Evolutionary conservation across 495 filamentous ascomycete species (phyloP).

Genomic region (Penicillium samsonianum): DNA sequence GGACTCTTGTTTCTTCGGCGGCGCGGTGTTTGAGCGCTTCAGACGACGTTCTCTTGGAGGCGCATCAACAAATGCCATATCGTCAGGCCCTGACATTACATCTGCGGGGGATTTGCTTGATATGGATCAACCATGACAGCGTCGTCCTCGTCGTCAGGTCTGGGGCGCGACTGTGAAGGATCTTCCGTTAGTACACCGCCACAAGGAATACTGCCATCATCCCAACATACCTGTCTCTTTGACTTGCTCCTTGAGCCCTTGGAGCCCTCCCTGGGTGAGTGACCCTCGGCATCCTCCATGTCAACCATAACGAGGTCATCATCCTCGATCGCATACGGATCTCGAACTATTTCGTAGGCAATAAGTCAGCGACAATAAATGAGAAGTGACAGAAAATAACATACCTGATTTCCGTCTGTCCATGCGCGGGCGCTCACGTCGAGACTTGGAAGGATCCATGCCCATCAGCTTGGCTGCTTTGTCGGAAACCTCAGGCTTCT

Average conservation of each 20-base stretch:
- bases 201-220: not conserved
- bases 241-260: conserved; percentile 42
- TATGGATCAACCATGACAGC: conserved; percentile 51
- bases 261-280: conserved; percentile 39
- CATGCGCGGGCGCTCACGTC: conserved; percentile 37
- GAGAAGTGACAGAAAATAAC: not conserved
- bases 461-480: conserved; percentile 67
- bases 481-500: conserved; percentile 44
- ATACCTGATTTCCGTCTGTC: conserved; percentile 45
- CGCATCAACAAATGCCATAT: conserved; percentile 74
- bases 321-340: conserved; percentile 60
- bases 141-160: conserved; percentile 42
- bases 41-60: conserved; percentile 60
- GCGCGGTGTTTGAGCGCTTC: conserved; percentile 45
- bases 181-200: not conserved
- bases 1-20: conserved; percentile 47
- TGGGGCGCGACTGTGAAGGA: conserved; percentile 30
- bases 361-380: conserved; percentile 14
- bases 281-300: conserved; percentile 45
- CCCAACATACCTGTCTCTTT: conserved; percentile 36
- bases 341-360: conserved; percentile 42
- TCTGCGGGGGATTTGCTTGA: conserved; percentile 38
- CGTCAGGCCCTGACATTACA: conserved; percentile 55
- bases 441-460: conserved; percentile 37
- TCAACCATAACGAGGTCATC: conserved; percentile 62